These are phyloP conservation scores for Tylopilus microsporus DNA, from an alignment of 1,284 basidiomycete species.

Conservation along the genomic window DNA sequence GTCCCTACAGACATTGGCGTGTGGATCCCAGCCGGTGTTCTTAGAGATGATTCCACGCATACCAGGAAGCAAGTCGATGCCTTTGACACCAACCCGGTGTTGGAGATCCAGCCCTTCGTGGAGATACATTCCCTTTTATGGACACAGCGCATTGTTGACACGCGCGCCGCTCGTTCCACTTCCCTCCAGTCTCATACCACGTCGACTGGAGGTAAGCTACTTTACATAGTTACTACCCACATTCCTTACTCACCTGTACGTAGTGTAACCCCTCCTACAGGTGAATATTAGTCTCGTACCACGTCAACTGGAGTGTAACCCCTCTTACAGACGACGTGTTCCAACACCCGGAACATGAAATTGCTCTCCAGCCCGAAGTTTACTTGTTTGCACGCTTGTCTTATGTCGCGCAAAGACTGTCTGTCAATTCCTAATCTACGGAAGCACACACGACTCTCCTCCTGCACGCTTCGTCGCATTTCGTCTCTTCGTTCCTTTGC, in stretches of 20 bases:
- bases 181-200: too few relatives aligned
- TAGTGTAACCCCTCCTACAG: too few relatives aligned
- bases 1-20: constrained; percentile 73
- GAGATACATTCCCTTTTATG: too few relatives aligned
- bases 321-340: too few relatives aligned
- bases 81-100: constrained; percentile 39
- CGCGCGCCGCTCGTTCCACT: too few relatives aligned
- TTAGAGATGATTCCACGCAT: constrained; percentile 81
- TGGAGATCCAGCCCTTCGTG: too few relatives aligned
- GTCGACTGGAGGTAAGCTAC: too few relatives aligned
- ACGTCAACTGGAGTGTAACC: too few relatives aligned
- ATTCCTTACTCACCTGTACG: too few relatives aligned
- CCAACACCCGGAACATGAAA: constrained; percentile 42
- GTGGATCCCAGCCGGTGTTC: constrained; percentile 85
- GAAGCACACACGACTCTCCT: constrained; percentile 66
- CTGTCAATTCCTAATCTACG: constrained; percentile 48
- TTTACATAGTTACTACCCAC: too few relatives aligned
- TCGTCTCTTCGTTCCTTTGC: constrained; percentile 73
- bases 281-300: too few relatives aligned
- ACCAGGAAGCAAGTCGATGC: constrained; percentile 54
- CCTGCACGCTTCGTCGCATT: constrained; percentile 68
- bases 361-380: constrained; percentile 59
- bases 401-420: constrained; percentile 62
- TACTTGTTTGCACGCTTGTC: constrained; percentile 77
- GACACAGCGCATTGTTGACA: too few relatives aligned